Percentiles rank a stretch among this genome's conserved stretches.
phyloP scores from a whole-genome alignment of 2,329 filamentous ascomycete genomes.

The Colletotrichum limetticola region DNA sequence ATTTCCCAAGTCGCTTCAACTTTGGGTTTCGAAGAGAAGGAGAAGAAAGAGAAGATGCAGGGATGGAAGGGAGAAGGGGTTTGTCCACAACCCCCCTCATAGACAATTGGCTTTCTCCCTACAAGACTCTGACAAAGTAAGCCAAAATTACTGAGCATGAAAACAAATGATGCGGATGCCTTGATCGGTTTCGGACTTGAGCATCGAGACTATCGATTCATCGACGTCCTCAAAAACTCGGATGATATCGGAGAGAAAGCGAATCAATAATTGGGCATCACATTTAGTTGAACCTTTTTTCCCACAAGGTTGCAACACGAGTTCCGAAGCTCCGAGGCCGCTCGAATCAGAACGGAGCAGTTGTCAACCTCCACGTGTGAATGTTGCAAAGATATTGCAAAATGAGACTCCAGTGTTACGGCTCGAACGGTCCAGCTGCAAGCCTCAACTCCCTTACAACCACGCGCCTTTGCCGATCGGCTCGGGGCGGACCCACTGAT shows the following conservation, averaged over 20 bases:
- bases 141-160: no score
- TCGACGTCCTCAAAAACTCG: not conserved
- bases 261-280: not conserved
- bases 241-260: not conserved
- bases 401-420: not conserved
- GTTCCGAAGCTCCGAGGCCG: not conserved
- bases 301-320: not conserved
- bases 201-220: not conserved
- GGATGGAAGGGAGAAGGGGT: not conserved
- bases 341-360: not conserved
- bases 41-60: no score
- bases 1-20: no score
- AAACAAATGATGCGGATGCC: not conserved
- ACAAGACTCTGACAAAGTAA: no score
- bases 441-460: not conserved
- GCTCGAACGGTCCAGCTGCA: not conserved
- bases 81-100: not conserved
- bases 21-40: no score
- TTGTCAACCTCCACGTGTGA: not conserved
- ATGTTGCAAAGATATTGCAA: not conserved
- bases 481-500: constrained; percentile 14
- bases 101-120: no score
- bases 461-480: constrained; percentile 11
- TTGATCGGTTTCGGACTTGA: not conserved
- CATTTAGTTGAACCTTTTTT: not conserved